Evolutionary conservation across 495 filamentous ascomycete species (phyloP).

Genomic region (Trichoderma gamsii): DNA sequence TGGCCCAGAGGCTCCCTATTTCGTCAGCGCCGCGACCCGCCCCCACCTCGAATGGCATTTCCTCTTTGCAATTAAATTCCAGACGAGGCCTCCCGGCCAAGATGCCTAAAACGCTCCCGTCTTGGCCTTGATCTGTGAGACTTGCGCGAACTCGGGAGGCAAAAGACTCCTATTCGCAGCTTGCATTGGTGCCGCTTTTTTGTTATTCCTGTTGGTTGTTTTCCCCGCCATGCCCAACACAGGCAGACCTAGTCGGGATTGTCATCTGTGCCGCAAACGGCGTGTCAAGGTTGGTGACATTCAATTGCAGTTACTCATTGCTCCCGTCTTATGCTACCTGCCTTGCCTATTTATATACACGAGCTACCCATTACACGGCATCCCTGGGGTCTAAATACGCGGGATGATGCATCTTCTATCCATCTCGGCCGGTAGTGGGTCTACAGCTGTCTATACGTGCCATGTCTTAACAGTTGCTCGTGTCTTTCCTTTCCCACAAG

Average conservation of each 20-base stretch:
- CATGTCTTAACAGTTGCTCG: no score
- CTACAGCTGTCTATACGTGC: no score
- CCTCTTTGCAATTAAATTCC: not conserved
- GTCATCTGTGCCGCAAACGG: slow-evolving; percentile 16
- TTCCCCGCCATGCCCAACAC: slow-evolving; percentile 16
- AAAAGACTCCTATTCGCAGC: no score
- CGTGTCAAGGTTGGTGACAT: slow-evolving; percentile 15
- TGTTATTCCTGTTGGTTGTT: no score
- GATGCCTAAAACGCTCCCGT: not conserved
- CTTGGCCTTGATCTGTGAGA: not conserved
- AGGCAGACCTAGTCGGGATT: slow-evolving; percentile 15
- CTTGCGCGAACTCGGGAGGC: not conserved
- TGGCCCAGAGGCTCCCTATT: not conserved
- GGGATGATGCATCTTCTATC: no score
- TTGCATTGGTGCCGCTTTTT: no score
- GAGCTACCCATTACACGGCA: not conserved
- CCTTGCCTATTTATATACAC: not conserved
- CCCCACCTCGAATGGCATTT: slow-evolving; percentile 12
- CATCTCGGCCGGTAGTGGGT: not conserved
- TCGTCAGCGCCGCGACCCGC: not conserved
- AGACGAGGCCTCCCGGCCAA: slow-evolving; percentile 6
- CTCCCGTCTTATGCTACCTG: not conserved
- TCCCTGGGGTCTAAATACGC: no score
- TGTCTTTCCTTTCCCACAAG: not conserved
- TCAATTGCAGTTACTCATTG: not conserved